phyloP scores from a whole-genome alignment of 345 rosid species.

The Diplotaxis tenuifolia region DNA sequence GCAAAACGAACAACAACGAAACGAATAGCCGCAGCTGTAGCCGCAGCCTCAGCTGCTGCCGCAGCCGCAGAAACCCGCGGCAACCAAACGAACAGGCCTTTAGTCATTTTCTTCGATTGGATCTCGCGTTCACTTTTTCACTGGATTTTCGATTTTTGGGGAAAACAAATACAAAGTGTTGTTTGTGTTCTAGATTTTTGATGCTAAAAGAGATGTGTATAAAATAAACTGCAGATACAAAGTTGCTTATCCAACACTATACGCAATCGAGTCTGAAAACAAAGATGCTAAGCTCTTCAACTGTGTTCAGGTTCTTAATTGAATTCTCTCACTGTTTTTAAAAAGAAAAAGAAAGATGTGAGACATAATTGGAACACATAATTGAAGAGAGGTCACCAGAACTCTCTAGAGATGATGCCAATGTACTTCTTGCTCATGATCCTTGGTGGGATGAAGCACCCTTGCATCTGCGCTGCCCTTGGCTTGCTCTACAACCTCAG shows the following conservation, averaged over 20 bases:
- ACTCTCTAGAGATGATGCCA: slow-evolving; percentile 86
- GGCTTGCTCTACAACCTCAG: slow-evolving; percentile 51
- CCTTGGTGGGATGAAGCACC: slow-evolving; percentile 78
- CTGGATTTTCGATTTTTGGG: no score
- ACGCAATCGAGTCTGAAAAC: slow-evolving; percentile 74
- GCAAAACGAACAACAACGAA: no score
- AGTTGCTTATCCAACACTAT: slow-evolving; percentile 75
- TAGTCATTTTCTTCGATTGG: no score
- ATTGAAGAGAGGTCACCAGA: slow-evolving; percentile 85
- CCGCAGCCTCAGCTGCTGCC: no score
- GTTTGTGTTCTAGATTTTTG: no score
- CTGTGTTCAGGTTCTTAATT: slow-evolving; percentile 77
- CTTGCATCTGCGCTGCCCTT: slow-evolving; percentile 51
- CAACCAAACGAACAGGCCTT: no score
- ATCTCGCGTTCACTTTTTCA: no score
- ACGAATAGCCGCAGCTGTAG: no score
- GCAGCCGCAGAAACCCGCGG: no score
- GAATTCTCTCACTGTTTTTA: no score
- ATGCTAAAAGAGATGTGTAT: background rate
- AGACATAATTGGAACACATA: background rate
- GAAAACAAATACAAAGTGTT: background rate
- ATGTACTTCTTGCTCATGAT: slow-evolving; percentile 66
- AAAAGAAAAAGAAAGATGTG: no score
- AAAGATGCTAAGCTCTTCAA: slow-evolving; percentile 83
- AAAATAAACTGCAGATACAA: slow-evolving; percentile 20